phyloP scores from a whole-genome alignment of 2,329 filamentous ascomycete species.

The Penicillium psychrosexuale region DNA sequence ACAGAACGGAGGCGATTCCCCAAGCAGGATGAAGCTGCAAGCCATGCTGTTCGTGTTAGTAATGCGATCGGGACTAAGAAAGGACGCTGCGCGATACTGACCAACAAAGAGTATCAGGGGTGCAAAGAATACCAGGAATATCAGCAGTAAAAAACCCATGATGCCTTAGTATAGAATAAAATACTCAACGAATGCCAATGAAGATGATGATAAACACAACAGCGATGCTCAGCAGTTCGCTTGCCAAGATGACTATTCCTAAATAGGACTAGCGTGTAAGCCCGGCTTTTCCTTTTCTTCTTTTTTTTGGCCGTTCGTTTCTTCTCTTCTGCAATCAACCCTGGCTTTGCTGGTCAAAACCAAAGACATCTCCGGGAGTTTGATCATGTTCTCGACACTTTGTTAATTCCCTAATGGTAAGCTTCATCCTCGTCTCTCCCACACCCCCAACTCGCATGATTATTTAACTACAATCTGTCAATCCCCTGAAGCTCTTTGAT shows the following conservation, averaged over 20 bases:
- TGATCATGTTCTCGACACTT: conserved; percentile 3
- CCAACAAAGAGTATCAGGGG: conserved; percentile 38
- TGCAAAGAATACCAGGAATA: conserved; percentile 39
- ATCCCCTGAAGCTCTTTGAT: conserved; percentile 65
- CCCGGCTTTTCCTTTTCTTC: conserved; percentile 14
- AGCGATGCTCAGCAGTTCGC: conserved; percentile 1
- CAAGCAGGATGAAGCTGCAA: conserved; percentile 55
- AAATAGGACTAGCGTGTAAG: conserved; percentile 15
- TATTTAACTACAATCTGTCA: conserved; percentile 71
- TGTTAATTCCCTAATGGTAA: conserved; percentile 32
- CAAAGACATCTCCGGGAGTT: conserved; percentile 7
- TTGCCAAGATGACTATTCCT: conserved; percentile 12
- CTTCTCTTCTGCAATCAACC: conserved; percentile 15
- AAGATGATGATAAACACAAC: conserved; percentile 1
- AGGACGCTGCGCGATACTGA: conserved; percentile 19
- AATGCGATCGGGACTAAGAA: neutral
- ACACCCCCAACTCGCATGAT: conserved; percentile 53
- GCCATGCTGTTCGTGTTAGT: conserved; percentile 43
- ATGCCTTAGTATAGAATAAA: conserved; percentile 2
- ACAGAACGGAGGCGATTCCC: conserved; percentile 51
- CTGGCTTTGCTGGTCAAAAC: conserved; percentile 31
- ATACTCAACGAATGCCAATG: conserved; percentile 5
- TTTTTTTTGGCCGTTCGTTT: conserved; percentile 22
- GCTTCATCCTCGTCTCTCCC: conserved; percentile 5
- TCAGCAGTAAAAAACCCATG: conserved; percentile 37